Evolutionary conservation across 2,329 filamentous ascomycete species (phyloP).

Genomic region (Chaetomiaceae sp.): DNA sequence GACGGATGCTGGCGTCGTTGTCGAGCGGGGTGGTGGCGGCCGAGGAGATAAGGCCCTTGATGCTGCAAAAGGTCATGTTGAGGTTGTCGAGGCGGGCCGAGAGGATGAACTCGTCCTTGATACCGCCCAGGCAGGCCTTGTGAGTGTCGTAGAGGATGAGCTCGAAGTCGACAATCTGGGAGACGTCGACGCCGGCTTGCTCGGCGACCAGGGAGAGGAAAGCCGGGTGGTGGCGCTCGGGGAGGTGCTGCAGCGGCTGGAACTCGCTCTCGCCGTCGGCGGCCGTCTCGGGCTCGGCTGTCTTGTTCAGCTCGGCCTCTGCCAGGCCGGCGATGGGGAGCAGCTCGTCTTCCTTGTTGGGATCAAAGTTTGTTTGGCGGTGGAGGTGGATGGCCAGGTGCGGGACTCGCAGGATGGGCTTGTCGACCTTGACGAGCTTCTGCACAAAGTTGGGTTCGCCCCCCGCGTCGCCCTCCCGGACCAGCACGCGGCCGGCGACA

Average conservation of each 20-base stretch:
- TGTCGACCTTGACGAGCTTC: conserved; percentile 84
- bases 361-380: conserved; percentile 77
- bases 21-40: conserved; percentile 62
- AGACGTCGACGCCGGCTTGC: conserved; percentile 64
- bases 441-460: conserved; percentile 70
- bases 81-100: conserved; percentile 94
- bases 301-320: conserved; percentile 80
- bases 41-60: conserved; percentile 79
- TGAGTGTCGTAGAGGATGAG: conserved; percentile 96
- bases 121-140: conserved; percentile 78
- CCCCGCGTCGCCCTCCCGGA: conserved; percentile 59
- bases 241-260: conserved; percentile 69
- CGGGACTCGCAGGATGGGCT: conserved; percentile 85
- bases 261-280: conserved; percentile 50
- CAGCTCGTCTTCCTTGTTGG: conserved; percentile 95
- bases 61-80: conserved; percentile 91
- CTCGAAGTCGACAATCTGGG: conserved; percentile 87
- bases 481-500: conserved; percentile 83
- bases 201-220: conserved; percentile 80
- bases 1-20: conserved; percentile 73
- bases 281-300: conserved; percentile 42
- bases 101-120: conserved; percentile 93
- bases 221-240: conserved; percentile 82
- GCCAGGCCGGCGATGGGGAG: conserved; percentile 90
- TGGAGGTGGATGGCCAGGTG: conserved; percentile 93